Conservation (phyloP, 495 filamentous ascomycete species). For the Neurospora discreta region DNA sequence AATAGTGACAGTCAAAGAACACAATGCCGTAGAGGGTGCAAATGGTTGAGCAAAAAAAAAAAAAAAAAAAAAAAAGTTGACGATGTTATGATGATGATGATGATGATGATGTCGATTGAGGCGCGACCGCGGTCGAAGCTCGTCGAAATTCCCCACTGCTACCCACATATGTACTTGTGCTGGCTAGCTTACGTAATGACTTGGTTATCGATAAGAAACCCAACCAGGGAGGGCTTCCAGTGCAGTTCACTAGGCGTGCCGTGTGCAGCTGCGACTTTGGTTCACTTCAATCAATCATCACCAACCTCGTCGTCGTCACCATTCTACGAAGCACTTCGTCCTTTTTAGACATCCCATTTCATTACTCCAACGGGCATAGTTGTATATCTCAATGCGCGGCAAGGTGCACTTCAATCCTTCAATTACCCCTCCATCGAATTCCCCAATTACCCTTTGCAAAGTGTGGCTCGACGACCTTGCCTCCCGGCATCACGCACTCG, state of each 20-base stretch:
- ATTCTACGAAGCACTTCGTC: too few relatives aligned
- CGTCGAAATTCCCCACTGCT: not conserved
- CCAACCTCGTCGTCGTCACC: not conserved
- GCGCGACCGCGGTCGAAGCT: not conserved
- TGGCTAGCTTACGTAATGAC: not conserved
- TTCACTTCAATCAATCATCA: not conserved
- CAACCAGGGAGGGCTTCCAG: not conserved
- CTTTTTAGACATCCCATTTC: too few relatives aligned
- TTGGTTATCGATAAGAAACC: not conserved
- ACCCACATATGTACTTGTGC: too few relatives aligned
- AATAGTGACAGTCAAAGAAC: not conserved
- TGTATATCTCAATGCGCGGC: too few relatives aligned
- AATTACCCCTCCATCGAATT: conserved; percentile 28
- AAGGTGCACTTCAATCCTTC: not conserved
- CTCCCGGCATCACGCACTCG: conserved; percentile 24
- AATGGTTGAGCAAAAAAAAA: not conserved
- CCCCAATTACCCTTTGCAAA: conserved; percentile 41
- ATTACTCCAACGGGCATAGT: too few relatives aligned
- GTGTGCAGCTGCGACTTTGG: not conserved
- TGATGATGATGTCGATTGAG: not conserved
- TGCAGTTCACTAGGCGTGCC: not conserved
- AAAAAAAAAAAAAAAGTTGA: not conserved
- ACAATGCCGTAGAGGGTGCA: not conserved
- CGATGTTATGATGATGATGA: not conserved
- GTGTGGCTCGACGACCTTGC: conserved; percentile 29